Percentiles rank a stretch among this genome's conserved stretches.
These are phyloP conservation scores for Beta corolliflora DNA, from an alignment of 179 eudicot species.

Conservation along the genomic window DNA sequence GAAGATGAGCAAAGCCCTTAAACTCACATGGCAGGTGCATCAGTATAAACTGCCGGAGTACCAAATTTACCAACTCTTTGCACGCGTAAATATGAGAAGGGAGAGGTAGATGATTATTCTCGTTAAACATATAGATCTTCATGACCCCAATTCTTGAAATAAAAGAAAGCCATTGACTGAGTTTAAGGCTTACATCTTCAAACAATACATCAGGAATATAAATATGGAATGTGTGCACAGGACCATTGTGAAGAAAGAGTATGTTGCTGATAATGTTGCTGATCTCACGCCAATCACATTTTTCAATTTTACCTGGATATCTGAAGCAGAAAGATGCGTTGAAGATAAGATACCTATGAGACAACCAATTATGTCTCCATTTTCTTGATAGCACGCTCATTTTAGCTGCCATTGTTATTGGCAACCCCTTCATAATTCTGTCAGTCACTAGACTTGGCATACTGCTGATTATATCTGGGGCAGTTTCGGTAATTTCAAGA, in stretches of 20 bases:
- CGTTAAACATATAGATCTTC: background rate
- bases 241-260: too few species aligned
- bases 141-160: slow-evolving; percentile 11
- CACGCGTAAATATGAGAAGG: slow-evolving; percentile 8
- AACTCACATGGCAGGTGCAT: background rate
- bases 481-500: background rate
- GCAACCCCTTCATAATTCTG: background rate
- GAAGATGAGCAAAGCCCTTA: background rate
- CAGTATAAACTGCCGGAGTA: background rate
- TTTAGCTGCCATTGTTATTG: background rate
- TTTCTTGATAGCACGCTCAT: background rate
- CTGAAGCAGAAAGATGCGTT: too few species aligned
- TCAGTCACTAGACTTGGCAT: background rate
- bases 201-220: too few species aligned
- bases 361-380: too few species aligned
- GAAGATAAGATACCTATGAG: too few species aligned
- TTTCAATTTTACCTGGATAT: too few species aligned
- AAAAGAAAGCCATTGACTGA: slow-evolving; percentile 18
- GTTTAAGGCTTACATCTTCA: background rate
- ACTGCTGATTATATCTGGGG: background rate
- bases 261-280: too few species aligned
- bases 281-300: too few species aligned
- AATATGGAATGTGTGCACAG: too few species aligned
- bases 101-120: background rate
- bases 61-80: background rate